Evolutionary conservation across 2,329 filamentous ascomycete species (phyloP), one percentile per base, ranked within the genome.

Genomic region (Seiridium cupressi): DNA sequence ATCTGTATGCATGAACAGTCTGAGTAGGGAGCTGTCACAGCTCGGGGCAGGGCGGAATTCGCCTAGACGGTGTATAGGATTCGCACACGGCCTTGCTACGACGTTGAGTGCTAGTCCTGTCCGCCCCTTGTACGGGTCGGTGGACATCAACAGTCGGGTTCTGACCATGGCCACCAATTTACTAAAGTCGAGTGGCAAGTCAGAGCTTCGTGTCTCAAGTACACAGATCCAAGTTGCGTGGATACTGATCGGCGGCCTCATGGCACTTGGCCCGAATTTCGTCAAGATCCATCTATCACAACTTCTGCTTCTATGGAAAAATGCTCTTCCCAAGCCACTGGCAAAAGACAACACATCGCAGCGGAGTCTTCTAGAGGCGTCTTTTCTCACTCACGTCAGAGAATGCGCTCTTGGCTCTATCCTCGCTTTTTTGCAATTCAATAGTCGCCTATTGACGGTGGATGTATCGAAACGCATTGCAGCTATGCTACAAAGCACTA

Each of bases 201-300:
- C 92, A 1, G 94, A 99, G 72, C 80, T 99, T 57, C 88, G 94
- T 35, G 88, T 95, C 42, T 96, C 95, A 5, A 92, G 92, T 68
- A 97, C 93, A 1, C 95, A 99, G 71, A 93, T 99, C 32, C 95
- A 99, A 72, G 93, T 99, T 2, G 95, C 95, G 4, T 99, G 95
- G 94, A 96, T 96, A 53, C 80, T 99, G 60, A 96, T 99, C 51
- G 95, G 96, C 44, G 95, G 96, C 0, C 79, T 99, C 58, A 98
- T 98, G 94, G 93, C 93, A 0, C 83, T 99, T 1, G 95, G 95
- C 0, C 94, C 95, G 3, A 98, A 97, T 73, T 99, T 99, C 73
- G 94, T 98, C 74, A 99, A 99, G 77, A 98, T 98, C 32, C 95
- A 99, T 75, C 83, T 99, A 6, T 94, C 93, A 2, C 95, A 99